Base-by-base conservation (phyloP, 2,329 filamentous ascomycete species). In the Orbilia ellipsospora region DNA sequence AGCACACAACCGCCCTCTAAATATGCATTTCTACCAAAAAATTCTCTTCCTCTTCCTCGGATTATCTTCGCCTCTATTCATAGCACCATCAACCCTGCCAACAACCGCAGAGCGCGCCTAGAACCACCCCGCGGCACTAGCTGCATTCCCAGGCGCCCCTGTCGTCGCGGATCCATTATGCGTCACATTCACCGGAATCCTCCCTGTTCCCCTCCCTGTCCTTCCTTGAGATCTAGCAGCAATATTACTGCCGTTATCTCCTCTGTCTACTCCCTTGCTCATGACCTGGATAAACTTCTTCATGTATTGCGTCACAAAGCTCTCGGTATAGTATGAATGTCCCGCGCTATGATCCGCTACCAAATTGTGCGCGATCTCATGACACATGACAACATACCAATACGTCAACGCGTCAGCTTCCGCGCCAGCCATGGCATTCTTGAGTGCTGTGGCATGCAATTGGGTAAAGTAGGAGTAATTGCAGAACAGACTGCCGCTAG, bases 371-470 rank as follows among this genome's bases (percentile, higher is more conserved):
- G 95, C 94, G 82, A 99, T 84, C 83, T 99, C 96, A 81, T 99
- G 95, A 77, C 93, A 96, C 76, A 97, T 82, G n/a, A 95, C 93
- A 77, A 97, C 91, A 88, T 91, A 97, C 94, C 94, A 98, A 85
- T 94, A 96, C 0, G 90, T 88, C 69, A 89, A 85, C 1, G 92
- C 92, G 75, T 95, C 91, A 2, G 88, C 85, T 81, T 85, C 88
- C 6, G 66, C 73, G 36, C 40, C 31, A 1, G 31, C 40, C 36
- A 26, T 40, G 15, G 84, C 87, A 64, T 86, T 83, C 1, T 81
- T 81, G 18, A 77, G 23, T 8, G 66, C 13, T 1, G 20, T 45
- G 1, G 61, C 54, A 20, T 77, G 73, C 20, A 77, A 51, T 44
- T 77, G 65, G 55, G 64, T 62, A 48, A 70, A 77, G 26, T 77